phyloP scores from a whole-genome alignment of 2,329 filamentous ascomycete genomes.

The Xylariales sp. region DNA sequence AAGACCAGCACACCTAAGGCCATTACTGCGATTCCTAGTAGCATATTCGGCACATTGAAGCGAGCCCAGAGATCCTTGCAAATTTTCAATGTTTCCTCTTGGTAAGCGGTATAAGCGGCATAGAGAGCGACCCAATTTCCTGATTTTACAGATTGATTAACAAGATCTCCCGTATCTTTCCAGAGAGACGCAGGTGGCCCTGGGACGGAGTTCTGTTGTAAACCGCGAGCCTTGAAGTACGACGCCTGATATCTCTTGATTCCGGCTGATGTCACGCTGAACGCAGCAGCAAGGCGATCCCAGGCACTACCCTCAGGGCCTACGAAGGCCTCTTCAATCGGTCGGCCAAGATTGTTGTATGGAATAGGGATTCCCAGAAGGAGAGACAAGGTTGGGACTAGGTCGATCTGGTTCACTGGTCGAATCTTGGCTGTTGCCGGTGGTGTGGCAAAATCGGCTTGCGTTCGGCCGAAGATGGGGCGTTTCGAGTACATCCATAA shows the following conservation, averaged over 20 bases:
- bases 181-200: slow-evolving; percentile 68
- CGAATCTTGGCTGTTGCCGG: slow-evolving; percentile 80
- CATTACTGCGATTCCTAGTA: slow-evolving; percentile 79
- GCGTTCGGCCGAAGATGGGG: slow-evolving; percentile 82
- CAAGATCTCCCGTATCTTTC: slow-evolving; percentile 59
- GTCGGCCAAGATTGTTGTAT: slow-evolving; percentile 92
- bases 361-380: slow-evolving; percentile 92
- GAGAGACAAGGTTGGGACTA: slow-evolving; percentile 90
- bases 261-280: slow-evolving; percentile 81
- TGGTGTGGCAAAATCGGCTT: slow-evolving; percentile 66
- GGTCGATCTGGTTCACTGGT: slow-evolving; percentile 86
- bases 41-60: slow-evolving; percentile 90
- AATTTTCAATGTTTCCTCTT: slow-evolving; percentile 79
- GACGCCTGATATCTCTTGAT: slow-evolving; percentile 89
- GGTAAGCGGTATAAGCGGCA: slow-evolving; percentile 76
- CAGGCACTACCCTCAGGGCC: slow-evolving; percentile 76
- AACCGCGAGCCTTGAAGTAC: slow-evolving; percentile 79
- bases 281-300: slow-evolving; percentile 81
- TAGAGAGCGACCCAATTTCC: slow-evolving; percentile 59
- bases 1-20: slow-evolving; percentile 75
- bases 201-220: slow-evolving; percentile 69
- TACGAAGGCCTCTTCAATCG: slow-evolving; percentile 93
- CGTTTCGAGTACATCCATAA: slow-evolving; percentile 98
- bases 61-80: slow-evolving; percentile 91
- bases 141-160: slow-evolving; percentile 53